phyloP scores from a whole-genome alignment of 192 early-diverging fungal genomes.

The Physocladia obscura region DNA sequence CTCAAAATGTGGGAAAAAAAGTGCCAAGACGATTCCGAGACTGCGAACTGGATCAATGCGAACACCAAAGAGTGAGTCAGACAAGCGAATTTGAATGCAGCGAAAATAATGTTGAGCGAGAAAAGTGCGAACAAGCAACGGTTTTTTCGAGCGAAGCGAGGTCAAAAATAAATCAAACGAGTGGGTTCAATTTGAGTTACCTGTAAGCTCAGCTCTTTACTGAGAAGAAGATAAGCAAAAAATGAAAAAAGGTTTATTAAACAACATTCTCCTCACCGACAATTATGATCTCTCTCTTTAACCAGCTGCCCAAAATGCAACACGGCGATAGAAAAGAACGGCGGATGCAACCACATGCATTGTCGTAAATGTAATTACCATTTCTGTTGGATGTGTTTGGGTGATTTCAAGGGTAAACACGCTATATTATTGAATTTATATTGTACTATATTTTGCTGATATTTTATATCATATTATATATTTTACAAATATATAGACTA shows the following conservation, averaged over 20 bases:
- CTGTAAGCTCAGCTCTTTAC: not conserved
- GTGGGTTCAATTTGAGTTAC: not conserved
- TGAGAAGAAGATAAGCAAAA: not conserved
- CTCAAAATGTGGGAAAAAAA: constrained; percentile 88
- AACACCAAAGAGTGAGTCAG: constrained; percentile 32
- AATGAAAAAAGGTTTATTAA: not conserved
- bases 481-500: too few relatives aligned
- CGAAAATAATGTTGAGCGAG: not conserved
- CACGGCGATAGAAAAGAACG: constrained; percentile 97
- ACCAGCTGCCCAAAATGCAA: constrained; percentile 74
- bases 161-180: not conserved
- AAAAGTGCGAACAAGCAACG: not conserved
- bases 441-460: too few relatives aligned
- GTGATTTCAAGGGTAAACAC: constrained; percentile 93
- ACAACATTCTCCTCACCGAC: not conserved
- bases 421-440: too few relatives aligned
- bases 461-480: too few relatives aligned
- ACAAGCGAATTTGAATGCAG: not conserved
- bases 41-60: constrained; percentile 93
- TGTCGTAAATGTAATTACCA: constrained; percentile 96
- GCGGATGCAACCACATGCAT: constrained; percentile 99
- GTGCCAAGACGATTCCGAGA: constrained; percentile 96
- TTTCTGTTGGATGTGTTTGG: constrained; percentile 99
- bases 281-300: not conserved
- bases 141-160: not conserved